Conservation (phyloP, 139 green algal genomes). For the Picochlorum sp. region DNA sequence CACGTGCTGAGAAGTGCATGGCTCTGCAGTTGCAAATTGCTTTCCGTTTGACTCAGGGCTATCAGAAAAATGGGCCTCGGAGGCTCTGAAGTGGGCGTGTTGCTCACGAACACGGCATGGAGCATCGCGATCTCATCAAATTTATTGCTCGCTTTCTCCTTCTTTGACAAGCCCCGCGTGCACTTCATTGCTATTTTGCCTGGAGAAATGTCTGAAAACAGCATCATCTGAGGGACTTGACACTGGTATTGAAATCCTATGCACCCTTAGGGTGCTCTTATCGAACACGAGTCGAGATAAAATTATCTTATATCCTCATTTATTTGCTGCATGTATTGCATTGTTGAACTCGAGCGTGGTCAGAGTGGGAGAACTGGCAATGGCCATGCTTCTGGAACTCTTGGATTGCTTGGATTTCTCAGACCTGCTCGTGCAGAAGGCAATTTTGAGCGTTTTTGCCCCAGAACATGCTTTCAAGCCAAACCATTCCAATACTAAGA, state of each 20-base stretch:
- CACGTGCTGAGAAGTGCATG: background rate
- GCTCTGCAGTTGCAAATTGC: slow-evolving; percentile 19
- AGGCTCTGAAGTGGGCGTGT: slow-evolving; percentile 71
- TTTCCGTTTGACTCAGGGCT: slow-evolving; percentile 49
- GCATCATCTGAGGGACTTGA: slow-evolving; percentile 27
- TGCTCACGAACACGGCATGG: slow-evolving; percentile 51
- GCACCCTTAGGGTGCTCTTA: slow-evolving; percentile 43
- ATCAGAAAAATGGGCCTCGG: slow-evolving; percentile 56
- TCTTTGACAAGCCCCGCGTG: slow-evolving; percentile 48
- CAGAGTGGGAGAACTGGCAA: slow-evolving; percentile 53
- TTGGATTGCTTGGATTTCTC: slow-evolving; percentile 48
- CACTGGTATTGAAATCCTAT: slow-evolving; percentile 33
- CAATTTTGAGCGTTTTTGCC: slow-evolving; percentile 60
- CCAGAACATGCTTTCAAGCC: background rate
- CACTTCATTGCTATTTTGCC: slow-evolving; percentile 54
- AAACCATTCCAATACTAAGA: background rate
- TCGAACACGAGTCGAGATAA: slow-evolving; percentile 40
- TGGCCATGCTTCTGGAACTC: slow-evolving; percentile 51
- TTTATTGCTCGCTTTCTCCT: slow-evolving; percentile 68
- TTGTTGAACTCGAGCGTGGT: slow-evolving; percentile 64
- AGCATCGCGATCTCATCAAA: slow-evolving; percentile 63
- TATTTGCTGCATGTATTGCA: slow-evolving; percentile 64
- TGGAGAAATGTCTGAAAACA: slow-evolving; percentile 63
- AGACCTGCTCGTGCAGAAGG: slow-evolving; percentile 51
- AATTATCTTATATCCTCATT: slow-evolving; percentile 75